phyloP scores from a whole-genome alignment of 345 rosid species.

The Syzygium grande region DNA sequence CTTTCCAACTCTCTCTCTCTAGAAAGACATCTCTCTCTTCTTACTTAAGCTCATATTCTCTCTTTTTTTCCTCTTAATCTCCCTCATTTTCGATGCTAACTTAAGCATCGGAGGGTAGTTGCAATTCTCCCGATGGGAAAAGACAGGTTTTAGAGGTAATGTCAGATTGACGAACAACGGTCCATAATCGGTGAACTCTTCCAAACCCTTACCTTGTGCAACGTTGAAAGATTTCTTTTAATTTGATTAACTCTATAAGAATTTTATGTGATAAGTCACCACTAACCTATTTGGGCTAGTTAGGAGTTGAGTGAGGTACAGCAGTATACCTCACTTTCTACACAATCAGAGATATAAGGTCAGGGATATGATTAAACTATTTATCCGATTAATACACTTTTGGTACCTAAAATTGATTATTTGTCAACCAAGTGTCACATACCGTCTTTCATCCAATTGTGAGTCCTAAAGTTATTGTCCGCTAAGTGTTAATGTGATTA shows the following conservation, averaged over 20 bases:
- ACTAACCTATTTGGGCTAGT: too few species aligned
- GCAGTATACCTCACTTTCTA: neutral
- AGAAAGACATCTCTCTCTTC: too few species aligned
- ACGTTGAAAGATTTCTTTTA: rapidly evolving
- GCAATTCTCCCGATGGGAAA: rapidly evolving
- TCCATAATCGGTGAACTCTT: neutral
- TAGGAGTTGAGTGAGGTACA: too few species aligned
- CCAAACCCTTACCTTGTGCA: too few species aligned
- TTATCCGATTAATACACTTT: neutral
- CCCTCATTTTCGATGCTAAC: too few species aligned
- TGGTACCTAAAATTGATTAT: neutral
- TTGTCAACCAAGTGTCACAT: neutral
- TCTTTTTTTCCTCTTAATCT: too few species aligned
- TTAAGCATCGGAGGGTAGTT: too few species aligned
- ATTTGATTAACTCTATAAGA: too few species aligned
- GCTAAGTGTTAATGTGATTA: neutral
- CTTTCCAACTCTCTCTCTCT: too few species aligned
- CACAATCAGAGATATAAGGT: neutral
- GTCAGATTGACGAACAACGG: neutral
- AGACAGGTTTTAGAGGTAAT: neutral
- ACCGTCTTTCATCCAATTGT: neutral
- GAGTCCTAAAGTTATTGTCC: neutral
- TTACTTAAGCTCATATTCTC: too few species aligned
- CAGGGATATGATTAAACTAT: rapidly evolving
- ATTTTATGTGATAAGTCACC: neutral